These are phyloP conservation scores for Calonectria leucothoes DNA, from an alignment of 2,329 filamentous ascomycete genomes.

Conservation along the genomic window DNA sequence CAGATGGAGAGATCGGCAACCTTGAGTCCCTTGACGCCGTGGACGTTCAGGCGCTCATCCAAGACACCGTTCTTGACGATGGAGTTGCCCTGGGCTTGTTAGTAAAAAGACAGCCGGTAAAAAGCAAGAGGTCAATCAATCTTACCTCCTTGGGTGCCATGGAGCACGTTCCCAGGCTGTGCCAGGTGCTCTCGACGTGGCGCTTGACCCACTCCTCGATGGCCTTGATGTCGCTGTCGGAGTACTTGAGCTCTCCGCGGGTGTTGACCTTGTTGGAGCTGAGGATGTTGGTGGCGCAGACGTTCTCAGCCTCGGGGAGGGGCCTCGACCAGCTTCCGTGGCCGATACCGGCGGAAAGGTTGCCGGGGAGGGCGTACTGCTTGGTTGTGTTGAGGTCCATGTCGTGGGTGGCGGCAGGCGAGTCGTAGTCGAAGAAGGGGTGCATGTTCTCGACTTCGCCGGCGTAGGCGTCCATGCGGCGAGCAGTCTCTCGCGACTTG, in stretches of 20 bases:
- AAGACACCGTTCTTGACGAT: conserved; percentile 85
- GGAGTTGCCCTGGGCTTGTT: conserved; percentile 67
- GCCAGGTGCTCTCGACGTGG: conserved; percentile 76
- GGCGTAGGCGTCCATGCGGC: conserved; percentile 81
- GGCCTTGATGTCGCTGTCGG: conserved; percentile 69
- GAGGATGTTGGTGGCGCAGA: conserved; percentile 58
- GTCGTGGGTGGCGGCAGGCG: conserved; percentile 75
- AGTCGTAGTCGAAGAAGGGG: conserved; percentile 79
- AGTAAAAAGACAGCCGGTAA: not conserved
- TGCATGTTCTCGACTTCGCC: conserved; percentile 78
- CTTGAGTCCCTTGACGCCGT: conserved; percentile 82
- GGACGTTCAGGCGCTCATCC: conserved; percentile 81
- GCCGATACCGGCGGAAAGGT: conserved; percentile 77
- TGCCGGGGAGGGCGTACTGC: conserved; percentile 78
- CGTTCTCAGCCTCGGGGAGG: conserved; percentile 64
- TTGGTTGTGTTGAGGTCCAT: conserved; percentile 82
- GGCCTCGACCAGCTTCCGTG: conserved; percentile 79
- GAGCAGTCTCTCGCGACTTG: conserved; percentile 83
- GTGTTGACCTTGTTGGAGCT: conserved; percentile 73
- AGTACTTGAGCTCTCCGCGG: conserved; percentile 75
- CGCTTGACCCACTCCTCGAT: conserved; percentile 78
- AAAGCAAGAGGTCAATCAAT: no score
- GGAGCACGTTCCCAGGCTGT: conserved; percentile 71
- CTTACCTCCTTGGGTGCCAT: conserved; percentile 74
- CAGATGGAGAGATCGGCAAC: conserved; percentile 82